phyloP scores from a whole-genome alignment of 345 rosid species.

The Euclidium syriacum region DNA sequence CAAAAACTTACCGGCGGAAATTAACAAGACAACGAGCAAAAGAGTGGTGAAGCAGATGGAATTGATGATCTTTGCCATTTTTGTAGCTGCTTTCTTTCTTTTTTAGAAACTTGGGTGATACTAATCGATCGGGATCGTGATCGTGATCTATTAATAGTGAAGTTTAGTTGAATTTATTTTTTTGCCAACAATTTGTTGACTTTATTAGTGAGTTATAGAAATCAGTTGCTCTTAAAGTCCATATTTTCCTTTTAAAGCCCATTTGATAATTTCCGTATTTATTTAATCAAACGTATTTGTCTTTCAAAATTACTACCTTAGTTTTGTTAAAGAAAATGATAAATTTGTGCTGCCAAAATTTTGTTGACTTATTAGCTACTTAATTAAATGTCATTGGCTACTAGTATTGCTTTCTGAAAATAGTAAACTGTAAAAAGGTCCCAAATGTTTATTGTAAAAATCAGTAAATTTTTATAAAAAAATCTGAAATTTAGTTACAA shows the following conservation, averaged over 20 bases:
- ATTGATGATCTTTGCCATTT: conserved; percentile 16
- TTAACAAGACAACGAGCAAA: conserved; percentile 13
- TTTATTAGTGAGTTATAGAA: no score
- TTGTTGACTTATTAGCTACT: no score
- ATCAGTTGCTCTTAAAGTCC: not conserved
- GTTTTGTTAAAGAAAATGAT: no score
- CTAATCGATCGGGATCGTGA: not conserved
- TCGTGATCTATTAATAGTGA: conserved; percentile 1
- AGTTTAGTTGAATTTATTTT: not conserved
- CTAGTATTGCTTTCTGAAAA: no score
- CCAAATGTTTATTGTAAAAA: no score
- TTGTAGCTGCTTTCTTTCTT: not conserved
- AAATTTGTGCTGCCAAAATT: no score
- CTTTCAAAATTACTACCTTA: no score
- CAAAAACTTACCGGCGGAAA: conserved; percentile 6
- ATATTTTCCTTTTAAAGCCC: not conserved
- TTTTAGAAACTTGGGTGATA: not conserved
- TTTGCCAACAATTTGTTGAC: no score
- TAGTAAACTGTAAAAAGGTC: no score
- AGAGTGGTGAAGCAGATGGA: conserved; percentile 16
- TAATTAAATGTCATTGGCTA: no score
- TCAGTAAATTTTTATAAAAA: no score
- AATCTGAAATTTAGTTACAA: no score
- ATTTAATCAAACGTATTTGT: not conserved
- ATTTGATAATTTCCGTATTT: not conserved